Evolutionary conservation across 2,329 filamentous ascomycete species (phyloP), one percentile per base, ranked within the genome.

Genomic region (Penicillium sp.): DNA sequence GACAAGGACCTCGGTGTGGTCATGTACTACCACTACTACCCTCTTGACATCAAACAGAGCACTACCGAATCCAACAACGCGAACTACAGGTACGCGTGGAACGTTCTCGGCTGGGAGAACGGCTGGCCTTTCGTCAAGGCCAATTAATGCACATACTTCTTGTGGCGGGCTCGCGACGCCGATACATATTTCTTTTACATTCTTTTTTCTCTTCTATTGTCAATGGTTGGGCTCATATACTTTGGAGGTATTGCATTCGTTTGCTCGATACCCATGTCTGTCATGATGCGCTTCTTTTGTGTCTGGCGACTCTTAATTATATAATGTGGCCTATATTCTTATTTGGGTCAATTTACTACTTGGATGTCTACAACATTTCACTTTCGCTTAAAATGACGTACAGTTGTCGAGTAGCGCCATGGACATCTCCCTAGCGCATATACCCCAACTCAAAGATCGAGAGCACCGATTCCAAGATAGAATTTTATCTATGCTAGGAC

Each of bases 21-120:
- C 3, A 74, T 87, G 6, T 87, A 87, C 68, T 87, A 87, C 65
- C 84, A 87, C 66, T 87, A 87, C 65, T 67, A 67, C 52, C 57
- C 64, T 3, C 62, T 65, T 19, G 72, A 84, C 3, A 73, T 84
- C 61, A 84, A 79, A 4, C 72, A 72, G 4, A 76, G 82, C 58
- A 81, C 82, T 3, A 76, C 82, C 49, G 73, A 68, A 0, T 78
- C 83, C 60, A 74, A 70, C 7, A 61, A 75, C 33, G 76, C 53
- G 1, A 60, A 57, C 29, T 67, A 79, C 56, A 65, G 72, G 45
- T 81, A 80, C 66, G 78, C 78, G n/a, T 81, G 78, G 78, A 81
- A 81, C 61, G 66, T 63, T 9, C 60, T 81, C 16, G 70, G 65
- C 39, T 81, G 75, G 69, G 69, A 66, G 19, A 65, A 70, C 48